These are phyloP conservation scores for Aspergillus funiculosus DNA, from an alignment of 495 filamentous ascomycete genomes.

Conservation along the genomic window DNA sequence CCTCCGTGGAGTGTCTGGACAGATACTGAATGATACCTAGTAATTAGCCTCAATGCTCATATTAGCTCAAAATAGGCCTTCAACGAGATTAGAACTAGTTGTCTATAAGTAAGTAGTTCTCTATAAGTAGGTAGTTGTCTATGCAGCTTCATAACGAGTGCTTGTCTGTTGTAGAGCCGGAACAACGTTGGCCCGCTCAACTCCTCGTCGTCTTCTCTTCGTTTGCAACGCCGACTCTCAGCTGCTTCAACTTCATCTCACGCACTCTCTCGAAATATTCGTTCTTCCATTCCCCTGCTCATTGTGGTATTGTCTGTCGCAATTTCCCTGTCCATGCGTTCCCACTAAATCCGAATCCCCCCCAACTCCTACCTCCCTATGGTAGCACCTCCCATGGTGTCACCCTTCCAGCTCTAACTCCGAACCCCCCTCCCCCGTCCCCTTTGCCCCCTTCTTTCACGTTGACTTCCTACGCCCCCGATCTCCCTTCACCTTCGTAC, in stretches of 20 bases:
- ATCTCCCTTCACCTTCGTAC: constrained; percentile 12
- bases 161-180: too few species aligned
- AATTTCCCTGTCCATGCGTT: neutral
- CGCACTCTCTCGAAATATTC: neutral
- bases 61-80: too few species aligned
- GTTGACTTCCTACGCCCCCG: constrained; percentile 12
- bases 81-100: too few species aligned
- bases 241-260: neutral
- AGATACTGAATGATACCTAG: too few species aligned
- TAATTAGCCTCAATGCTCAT: too few species aligned
- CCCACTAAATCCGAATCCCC: neutral
- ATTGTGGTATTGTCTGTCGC: neutral
- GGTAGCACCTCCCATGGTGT: constrained; percentile 21
- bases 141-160: too few species aligned
- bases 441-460: constrained; percentile 10
- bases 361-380: constrained; percentile 7
- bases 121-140: too few species aligned
- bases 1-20: too few species aligned
- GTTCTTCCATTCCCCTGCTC: neutral
- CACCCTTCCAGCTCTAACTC: constrained; percentile 14
- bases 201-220: neutral
- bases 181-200: neutral
- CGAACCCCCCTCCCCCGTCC: too few species aligned
- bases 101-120: too few species aligned
- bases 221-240: too few species aligned